phyloP scores from a whole-genome alignment of 768 basidiomycete genomes.

The Rhodotorula paludigena region DNA sequence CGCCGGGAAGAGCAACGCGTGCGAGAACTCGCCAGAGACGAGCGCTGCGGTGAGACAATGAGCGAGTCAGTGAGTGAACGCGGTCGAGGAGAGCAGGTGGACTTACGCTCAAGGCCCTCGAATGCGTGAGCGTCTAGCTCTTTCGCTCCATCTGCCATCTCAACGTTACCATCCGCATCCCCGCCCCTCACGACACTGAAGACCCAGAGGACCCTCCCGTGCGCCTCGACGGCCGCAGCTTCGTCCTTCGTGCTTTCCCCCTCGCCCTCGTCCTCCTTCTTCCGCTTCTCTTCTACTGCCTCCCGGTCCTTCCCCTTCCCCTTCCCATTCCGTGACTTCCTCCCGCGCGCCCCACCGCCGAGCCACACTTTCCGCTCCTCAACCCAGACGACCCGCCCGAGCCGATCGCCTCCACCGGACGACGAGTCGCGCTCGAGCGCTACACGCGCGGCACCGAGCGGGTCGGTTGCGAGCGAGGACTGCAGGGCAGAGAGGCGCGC shows the following conservation, averaged over 20 bases:
- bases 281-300: no score
- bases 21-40: constrained; percentile 42
- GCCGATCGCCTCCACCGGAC: background rate
- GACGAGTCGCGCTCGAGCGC: background rate
- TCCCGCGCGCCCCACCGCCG: constrained; percentile 4
- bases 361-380: background rate
- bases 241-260: constrained; percentile 1
- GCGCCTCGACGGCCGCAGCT: background rate
- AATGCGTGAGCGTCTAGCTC: background rate
- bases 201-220: constrained; percentile 23
- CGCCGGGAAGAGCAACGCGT: constrained; percentile 40
- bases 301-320: no score
- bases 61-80: background rate
- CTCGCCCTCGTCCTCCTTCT: background rate
- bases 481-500: background rate
- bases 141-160: no score
- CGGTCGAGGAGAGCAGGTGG: no score
- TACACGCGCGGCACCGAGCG: background rate
- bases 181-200: constrained; percentile 25
- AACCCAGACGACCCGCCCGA: constrained; percentile 11
- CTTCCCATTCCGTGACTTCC: background rate
- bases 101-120: constrained; percentile 1
- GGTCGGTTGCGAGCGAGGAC: background rate
- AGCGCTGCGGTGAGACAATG: background rate
- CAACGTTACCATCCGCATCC: background rate